Base-by-base conservation (phyloP, 345 rosid species). In the Hirschfeldia incana region DNA sequence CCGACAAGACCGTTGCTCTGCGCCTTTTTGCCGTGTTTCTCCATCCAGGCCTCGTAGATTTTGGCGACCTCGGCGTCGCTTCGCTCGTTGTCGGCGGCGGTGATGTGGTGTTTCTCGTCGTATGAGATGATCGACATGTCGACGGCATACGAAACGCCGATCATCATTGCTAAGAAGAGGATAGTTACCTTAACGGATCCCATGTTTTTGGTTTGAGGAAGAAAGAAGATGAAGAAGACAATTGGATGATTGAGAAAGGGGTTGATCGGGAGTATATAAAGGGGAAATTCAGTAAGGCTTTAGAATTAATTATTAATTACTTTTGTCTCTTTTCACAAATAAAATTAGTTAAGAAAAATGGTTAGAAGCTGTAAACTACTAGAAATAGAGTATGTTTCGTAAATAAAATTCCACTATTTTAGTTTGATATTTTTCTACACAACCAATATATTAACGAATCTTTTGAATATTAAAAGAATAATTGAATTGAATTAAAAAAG, bases 61-160 rank as follows among this genome's bases (percentile, higher is more conserved):
- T 76, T 83, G 83, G 84, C 82, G n/a, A 89, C 91, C 83, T 91
- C 99, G 1, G 76, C 89, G 49, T 92, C 94, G 51, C 87, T 72
- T 58, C 97, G 86, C 85, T 83, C 80, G 70, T 27, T 59, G 15
- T 10, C 70, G 66, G 46, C 28, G 58, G 32, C 32, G 32, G 75
- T 42, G 46, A 74, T 70, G 64, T 36, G 84, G 80, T 92, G 92
- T 11, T 72, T 67, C 53, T 81, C 83, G 75, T 87, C 97, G 84
- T 92, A 89, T 28, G 91, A 85, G 39, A 92, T 70, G 75, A 94
- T 91, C 21, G 97, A 94, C 91, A 87, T 86, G 81, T 94, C 97
- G 16, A 80, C 44, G 74, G 97, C 93, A 3, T 89, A 89, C 6
- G 94, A 85, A 9, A 90, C 33, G 36, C 86, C 53, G 74, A 87